phyloP scores from a whole-genome alignment of 78 protist genomes.

The Dictyostelium citrinum region DNA sequence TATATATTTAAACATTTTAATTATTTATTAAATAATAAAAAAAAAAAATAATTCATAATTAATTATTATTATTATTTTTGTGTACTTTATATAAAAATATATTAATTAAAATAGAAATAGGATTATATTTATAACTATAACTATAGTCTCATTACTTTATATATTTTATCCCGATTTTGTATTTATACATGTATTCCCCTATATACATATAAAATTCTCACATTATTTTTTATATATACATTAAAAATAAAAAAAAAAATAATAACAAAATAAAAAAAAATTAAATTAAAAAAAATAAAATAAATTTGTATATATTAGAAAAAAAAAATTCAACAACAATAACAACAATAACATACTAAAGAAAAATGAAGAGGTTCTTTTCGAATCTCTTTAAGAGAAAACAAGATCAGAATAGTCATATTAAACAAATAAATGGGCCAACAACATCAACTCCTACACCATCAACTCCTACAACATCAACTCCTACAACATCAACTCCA shows the following conservation, averaged over 20 bases:
- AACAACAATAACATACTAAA: background rate
- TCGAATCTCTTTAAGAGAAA: constrained; percentile 16
- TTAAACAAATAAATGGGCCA: background rate
- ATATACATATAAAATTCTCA: background rate
- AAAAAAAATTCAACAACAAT: background rate
- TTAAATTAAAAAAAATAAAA: background rate
- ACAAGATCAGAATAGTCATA: background rate
- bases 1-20: background rate
- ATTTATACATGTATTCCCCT: background rate
- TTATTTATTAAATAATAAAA: background rate
- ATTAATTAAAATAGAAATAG: background rate
- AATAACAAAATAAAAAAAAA: background rate
- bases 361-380: constrained; percentile 8
- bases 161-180: background rate
- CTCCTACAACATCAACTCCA: background rate
- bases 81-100: background rate
- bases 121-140: background rate
- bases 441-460: background rate
- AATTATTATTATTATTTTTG: background rate
- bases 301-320: background rate
- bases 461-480: background rate
- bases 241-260: background rate
- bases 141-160: background rate
- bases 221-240: background rate
- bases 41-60: background rate